Conservation (phyloP, 1,284 basidiomycete species). For the Tilletiopsis washingtonensis region DNA sequence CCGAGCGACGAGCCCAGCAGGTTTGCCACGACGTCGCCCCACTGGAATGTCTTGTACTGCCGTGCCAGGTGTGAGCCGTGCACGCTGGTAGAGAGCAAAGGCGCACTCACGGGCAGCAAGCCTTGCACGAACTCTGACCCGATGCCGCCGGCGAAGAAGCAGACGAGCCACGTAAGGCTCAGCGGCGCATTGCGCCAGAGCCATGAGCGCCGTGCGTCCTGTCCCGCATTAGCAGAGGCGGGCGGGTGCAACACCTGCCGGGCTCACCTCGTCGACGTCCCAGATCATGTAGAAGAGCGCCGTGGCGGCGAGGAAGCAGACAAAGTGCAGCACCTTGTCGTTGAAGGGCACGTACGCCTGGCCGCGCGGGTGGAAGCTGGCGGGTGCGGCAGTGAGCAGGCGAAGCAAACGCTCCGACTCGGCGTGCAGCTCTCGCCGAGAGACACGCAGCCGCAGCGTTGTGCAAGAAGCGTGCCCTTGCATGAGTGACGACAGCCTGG, state of each 20-base stretch:
- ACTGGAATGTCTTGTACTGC: slow-evolving; percentile 65
- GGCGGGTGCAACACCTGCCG: neutral
- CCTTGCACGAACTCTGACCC: slow-evolving; percentile 79
- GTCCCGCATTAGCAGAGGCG: neutral
- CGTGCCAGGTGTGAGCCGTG: neutral
- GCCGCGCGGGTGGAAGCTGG: slow-evolving; percentile 34
- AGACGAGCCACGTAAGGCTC: slow-evolving; percentile 58
- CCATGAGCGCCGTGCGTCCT: slow-evolving; percentile 55
- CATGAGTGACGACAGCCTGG: too few species aligned
- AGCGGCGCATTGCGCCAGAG: slow-evolving; percentile 72
- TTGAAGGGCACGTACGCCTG: slow-evolving; percentile 58
- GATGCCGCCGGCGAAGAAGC: slow-evolving; percentile 57
- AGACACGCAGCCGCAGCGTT: too few species aligned
- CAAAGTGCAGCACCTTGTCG: slow-evolving; percentile 75
- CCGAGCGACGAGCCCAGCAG: slow-evolving; percentile 68
- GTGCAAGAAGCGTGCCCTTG: too few species aligned
- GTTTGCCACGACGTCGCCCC: slow-evolving; percentile 72
- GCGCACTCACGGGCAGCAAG: slow-evolving; percentile 57
- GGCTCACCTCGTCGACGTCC: slow-evolving; percentile 70
- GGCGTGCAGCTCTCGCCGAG: too few species aligned
- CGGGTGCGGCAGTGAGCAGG: too few species aligned
- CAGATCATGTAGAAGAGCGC: slow-evolving; percentile 77
- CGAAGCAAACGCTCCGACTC: too few species aligned
- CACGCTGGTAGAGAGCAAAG: neutral
- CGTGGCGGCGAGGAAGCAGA: slow-evolving; percentile 67